Conservation (phyloP, 495 filamentous ascomycete genomes). For the Gamarada debralockiae region DNA sequence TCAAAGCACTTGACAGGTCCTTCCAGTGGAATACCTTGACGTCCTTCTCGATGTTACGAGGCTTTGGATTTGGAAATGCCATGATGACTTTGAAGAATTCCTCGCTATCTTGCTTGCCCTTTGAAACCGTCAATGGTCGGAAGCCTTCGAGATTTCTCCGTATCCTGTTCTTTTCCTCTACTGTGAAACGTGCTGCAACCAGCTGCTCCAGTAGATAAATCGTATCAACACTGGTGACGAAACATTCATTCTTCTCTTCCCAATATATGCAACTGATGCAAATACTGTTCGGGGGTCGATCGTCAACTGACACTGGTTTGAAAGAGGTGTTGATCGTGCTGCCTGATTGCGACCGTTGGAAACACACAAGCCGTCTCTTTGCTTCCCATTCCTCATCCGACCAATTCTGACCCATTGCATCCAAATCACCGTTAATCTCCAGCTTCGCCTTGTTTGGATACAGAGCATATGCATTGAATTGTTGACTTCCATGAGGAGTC, state of each 20-base stretch:
- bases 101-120: slow-evolving; percentile 85
- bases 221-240: slow-evolving; percentile 93
- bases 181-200: slow-evolving; percentile 73
- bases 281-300: slow-evolving; percentile 69
- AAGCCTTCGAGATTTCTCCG: slow-evolving; percentile 92
- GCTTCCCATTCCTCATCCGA: slow-evolving; percentile 70
- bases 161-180: slow-evolving; percentile 98
- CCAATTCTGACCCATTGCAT: slow-evolving; percentile 76
- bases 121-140: slow-evolving; percentile 84
- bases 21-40: slow-evolving; percentile 98
- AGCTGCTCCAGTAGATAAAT: slow-evolving; percentile 89
- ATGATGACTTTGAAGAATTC: slow-evolving; percentile 99
- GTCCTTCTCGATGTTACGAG: slow-evolving; percentile 96
- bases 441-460: slow-evolving; percentile 85
- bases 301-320: slow-evolving; percentile 62
- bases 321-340: slow-evolving; percentile 71
- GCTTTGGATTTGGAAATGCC: slow-evolving; percentile 93
- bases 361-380: slow-evolving; percentile 79
- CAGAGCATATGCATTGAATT: slow-evolving; percentile 77
- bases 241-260: slow-evolving; percentile 86
- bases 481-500: slow-evolving; percentile 34
- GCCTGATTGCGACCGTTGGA: slow-evolving; percentile 73
- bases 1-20: slow-evolving; percentile 72
- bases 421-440: slow-evolving; percentile 79
- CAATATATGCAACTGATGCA: slow-evolving; percentile 92